Conservation (phyloP, 2,329 filamentous ascomycete genomes). For the Sporothrix luriei region DNA sequence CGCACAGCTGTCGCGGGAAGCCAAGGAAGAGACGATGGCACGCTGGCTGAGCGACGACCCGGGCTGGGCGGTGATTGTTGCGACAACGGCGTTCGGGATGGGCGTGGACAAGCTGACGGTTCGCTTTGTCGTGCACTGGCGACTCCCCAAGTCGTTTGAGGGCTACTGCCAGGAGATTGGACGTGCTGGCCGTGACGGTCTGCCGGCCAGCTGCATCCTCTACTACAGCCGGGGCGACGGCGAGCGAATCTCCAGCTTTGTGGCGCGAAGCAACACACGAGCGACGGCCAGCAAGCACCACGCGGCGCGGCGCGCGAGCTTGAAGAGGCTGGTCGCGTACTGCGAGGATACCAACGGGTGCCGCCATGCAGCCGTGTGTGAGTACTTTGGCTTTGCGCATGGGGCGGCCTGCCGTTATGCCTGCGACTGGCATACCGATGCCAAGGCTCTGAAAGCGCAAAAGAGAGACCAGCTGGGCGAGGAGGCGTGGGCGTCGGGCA, state of each 20-base stretch:
- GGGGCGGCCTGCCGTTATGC: slow-evolving; percentile 69
- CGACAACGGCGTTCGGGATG: slow-evolving; percentile 96
- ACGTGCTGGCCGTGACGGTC: slow-evolving; percentile 84
- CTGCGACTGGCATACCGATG: slow-evolving; percentile 77
- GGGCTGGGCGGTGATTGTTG: slow-evolving; percentile 89
- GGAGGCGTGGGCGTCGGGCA: slow-evolving; percentile 55
- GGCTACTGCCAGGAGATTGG: slow-evolving; percentile 96
- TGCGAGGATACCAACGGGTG: slow-evolving; percentile 77
- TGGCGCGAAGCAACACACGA: slow-evolving; percentile 43
- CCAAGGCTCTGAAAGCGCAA: slow-evolving; percentile 57
- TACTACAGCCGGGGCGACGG: slow-evolving; percentile 90
- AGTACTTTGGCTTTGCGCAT: slow-evolving; percentile 71
- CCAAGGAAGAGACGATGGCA: slow-evolving; percentile 70
- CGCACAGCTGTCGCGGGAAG: slow-evolving; percentile 66
- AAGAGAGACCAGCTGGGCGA: slow-evolving; percentile 60
- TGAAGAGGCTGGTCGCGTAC: slow-evolving; percentile 72
- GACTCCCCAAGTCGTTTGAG: slow-evolving; percentile 89
- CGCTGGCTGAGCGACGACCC: slow-evolving; percentile 72
- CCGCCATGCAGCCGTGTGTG: slow-evolving; percentile 72
- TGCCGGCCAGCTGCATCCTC: slow-evolving; percentile 81
- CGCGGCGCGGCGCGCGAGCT: slow-evolving; percentile 59
- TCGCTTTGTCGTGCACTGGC: slow-evolving; percentile 93
- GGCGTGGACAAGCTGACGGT: slow-evolving; percentile 96
- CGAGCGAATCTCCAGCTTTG: slow-evolving; percentile 67
- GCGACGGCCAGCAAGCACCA: slow-evolving; percentile 50